Conservation (phyloP, 352 stramenopile species). For the Globisporangium barbulae region DNA sequence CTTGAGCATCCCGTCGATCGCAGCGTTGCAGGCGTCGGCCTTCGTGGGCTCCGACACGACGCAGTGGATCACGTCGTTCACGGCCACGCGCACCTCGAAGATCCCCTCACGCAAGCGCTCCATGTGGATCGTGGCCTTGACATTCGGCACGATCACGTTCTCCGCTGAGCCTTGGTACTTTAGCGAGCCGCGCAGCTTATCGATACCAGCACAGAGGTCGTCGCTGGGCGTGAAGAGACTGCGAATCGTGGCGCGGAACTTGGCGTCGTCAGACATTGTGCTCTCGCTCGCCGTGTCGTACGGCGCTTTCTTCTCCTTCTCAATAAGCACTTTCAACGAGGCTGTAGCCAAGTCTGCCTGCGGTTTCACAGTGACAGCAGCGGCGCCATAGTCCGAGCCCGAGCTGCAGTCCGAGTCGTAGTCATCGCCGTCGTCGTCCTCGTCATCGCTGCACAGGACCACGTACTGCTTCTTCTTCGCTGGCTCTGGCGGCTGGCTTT, state of each 20-base stretch:
- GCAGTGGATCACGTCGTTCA: conserved; percentile 64
- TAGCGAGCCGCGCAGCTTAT: conserved; percentile 43
- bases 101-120: conserved; percentile 53
- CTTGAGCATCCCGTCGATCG: conserved; percentile 53
- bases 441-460: conserved; percentile 60
- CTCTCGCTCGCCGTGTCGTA: conserved; percentile 58
- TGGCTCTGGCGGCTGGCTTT: not conserved
- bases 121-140: conserved; percentile 65
- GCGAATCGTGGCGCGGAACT: conserved; percentile 64
- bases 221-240: conserved; percentile 73
- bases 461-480: conserved; percentile 30
- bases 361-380: conserved; percentile 16
- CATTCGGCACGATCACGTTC: conserved; percentile 55
- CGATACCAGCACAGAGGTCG: conserved; percentile 59
- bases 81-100: conserved; percentile 53
- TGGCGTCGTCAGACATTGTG: conserved; percentile 37
- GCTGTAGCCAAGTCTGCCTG: not conserved
- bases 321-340: conserved; percentile 17
- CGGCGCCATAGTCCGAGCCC: conserved; percentile 32
- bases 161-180: conserved; percentile 56
- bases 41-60: conserved; percentile 39
- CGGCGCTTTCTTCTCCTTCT: conserved; percentile 29
- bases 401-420: conserved; percentile 34
- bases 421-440: conserved; percentile 57
- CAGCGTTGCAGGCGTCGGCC: conserved; percentile 58